phyloP scores from a whole-genome alignment of 2,329 filamentous ascomycete species.

The Colletotrichum lupini region DNA sequence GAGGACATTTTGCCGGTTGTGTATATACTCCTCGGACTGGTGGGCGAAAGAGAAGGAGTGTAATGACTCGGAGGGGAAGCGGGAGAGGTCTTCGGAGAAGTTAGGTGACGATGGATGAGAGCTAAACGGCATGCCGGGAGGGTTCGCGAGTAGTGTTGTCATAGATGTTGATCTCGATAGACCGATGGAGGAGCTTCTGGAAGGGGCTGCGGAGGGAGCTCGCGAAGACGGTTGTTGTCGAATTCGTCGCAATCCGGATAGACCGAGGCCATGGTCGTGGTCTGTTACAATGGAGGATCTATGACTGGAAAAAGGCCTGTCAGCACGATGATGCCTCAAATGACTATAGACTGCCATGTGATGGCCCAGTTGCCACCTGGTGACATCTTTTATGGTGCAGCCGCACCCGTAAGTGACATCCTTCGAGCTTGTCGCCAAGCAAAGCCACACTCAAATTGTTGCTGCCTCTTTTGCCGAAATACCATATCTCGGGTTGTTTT shows the following conservation, averaged over 20 bases:
- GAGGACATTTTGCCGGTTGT: constrained; percentile 91
- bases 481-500: not conserved
- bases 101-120: constrained; percentile 78
- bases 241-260: constrained; percentile 91
- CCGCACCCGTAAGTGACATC: constrained; percentile 32
- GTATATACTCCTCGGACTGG: constrained; percentile 90
- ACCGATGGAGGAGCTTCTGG: constrained; percentile 67
- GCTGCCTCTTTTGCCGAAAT: not conserved
- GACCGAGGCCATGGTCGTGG: constrained; percentile 87
- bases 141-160: constrained; percentile 71
- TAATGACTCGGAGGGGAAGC: constrained; percentile 94
- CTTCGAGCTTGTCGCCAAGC: constrained; percentile 1
- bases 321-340: constrained; percentile 26
- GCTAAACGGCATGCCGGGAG: constrained; percentile 63
- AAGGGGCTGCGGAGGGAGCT: constrained; percentile 72
- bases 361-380: constrained; percentile 25
- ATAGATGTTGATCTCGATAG: constrained; percentile 78
- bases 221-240: constrained; percentile 82
- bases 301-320: constrained; percentile 34
- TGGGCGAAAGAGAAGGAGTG: constrained; percentile 99
- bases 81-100: constrained; percentile 87
- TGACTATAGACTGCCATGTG: constrained; percentile 30
- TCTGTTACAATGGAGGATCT: constrained; percentile 87
- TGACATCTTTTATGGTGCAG: constrained; percentile 21
- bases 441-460: not conserved